Evolutionary conservation across 345 rosid species (phyloP).

Genomic region (Acer negundo): DNA sequence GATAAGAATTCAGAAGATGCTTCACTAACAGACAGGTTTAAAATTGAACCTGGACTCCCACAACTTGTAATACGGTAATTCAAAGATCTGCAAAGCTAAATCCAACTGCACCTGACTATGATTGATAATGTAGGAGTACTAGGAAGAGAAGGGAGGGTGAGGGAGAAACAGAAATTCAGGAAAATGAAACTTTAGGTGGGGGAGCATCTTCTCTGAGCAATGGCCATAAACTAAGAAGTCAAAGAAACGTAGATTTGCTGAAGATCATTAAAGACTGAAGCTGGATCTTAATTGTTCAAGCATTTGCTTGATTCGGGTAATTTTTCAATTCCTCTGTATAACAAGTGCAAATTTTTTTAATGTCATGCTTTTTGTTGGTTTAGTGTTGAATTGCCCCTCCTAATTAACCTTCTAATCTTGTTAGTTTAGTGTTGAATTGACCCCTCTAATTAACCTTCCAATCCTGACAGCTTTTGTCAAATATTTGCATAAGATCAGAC

Average conservation of each 20-base stretch:
- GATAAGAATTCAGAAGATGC: constrained; percentile 42
- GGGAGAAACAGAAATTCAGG: constrained; percentile 27
- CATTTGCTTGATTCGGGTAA: constrained; percentile 12
- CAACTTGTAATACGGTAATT: not conserved
- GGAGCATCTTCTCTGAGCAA: constrained; percentile 15
- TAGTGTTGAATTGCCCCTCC: not conserved
- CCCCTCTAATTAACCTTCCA: not conserved
- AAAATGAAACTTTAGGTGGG: constrained; percentile 17
- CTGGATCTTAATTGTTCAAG: constrained; percentile 9
- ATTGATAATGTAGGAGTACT: constrained; percentile 27
- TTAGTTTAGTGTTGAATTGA: not conserved
- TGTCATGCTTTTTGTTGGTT: not conserved
- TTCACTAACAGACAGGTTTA: constrained; percentile 41
- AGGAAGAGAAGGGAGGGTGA: constrained; percentile 41
- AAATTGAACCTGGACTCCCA: not conserved
- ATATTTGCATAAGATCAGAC: not conserved
- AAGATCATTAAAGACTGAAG: constrained; percentile 25
- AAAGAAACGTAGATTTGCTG: constrained; percentile 37
- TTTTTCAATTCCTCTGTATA: not conserved
- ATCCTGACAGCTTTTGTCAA: constrained; percentile 9
- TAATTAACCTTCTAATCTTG: too few species aligned
- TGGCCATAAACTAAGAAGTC: constrained; percentile 29
- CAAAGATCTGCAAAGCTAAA: not conserved
- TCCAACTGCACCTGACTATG: not conserved
- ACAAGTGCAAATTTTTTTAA: not conserved